Percentiles rank a stretch among this genome's conserved stretches.
Conservation (phyloP, 441 rosid genomes). For the Arabidopsis hybrid region DNA sequence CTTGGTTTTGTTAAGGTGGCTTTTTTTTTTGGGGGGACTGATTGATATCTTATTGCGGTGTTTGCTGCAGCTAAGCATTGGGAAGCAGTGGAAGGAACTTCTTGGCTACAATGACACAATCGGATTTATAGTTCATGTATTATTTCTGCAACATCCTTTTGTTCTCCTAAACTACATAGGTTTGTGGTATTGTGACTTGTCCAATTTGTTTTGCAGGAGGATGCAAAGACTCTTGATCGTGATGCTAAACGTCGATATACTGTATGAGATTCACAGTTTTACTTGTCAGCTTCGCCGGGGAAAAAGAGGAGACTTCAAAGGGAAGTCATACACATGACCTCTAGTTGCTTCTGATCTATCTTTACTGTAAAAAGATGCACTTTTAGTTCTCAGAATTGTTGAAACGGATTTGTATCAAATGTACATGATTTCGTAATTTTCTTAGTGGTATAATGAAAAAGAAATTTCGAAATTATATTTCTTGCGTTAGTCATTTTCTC, state of each 20-base stretch:
- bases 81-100: slow-evolving; percentile 90
- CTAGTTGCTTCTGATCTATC: slow-evolving; percentile 16
- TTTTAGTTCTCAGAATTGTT: slow-evolving; percentile 16
- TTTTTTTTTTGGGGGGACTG: not conserved
- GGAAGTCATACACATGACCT: slow-evolving; percentile 6
- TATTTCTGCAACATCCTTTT: slow-evolving; percentile 18
- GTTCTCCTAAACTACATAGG: slow-evolving; percentile 8
- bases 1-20: not conserved
- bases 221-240: slow-evolving; percentile 70
- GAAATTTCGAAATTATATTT: not conserved
- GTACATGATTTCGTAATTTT: slow-evolving; percentile 26
- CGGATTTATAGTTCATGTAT: slow-evolving; percentile 82
- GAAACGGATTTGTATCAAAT: slow-evolving; percentile 9
- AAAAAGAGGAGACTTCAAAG: not conserved
- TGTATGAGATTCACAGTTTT: slow-evolving; percentile 41
- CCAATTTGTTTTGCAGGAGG: slow-evolving; percentile 58
- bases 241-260: slow-evolving; percentile 64
- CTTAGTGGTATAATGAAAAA: slow-evolving; percentile 4
- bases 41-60: not conserved
- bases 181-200: slow-evolving; percentile 18
- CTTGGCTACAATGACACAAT: slow-evolving; percentile 63
- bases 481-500: not conserved
- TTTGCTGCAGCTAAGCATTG: slow-evolving; percentile 74
- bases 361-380: slow-evolving; percentile 25
- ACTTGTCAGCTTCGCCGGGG: slow-evolving; percentile 26